These are phyloP conservation scores for Cladophialophora immunda DNA, from an alignment of 2,329 filamentous ascomycete species.

Conservation along the genomic window DNA sequence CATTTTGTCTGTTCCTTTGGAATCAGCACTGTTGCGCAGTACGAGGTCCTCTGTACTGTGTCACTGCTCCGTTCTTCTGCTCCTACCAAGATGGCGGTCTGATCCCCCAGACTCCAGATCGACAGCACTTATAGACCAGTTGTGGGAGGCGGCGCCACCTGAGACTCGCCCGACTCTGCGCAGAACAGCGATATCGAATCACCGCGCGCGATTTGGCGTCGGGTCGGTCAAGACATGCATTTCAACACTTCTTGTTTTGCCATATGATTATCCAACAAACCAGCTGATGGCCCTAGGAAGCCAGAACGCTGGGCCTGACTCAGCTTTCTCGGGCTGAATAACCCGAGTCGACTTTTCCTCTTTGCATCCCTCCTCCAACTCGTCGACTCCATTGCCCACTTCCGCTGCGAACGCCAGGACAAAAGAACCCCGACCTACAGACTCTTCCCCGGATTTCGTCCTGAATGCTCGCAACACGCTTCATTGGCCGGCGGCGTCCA, in stretches of 20 bases:
- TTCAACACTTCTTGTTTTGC: slow-evolving; percentile 23
- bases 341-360: slow-evolving; percentile 20
- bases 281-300: neutral
- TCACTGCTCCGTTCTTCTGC: neutral
- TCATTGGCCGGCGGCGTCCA: slow-evolving; percentile 9
- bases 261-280: slow-evolving; percentile 14
- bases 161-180: neutral
- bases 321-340: slow-evolving; percentile 29
- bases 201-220: slow-evolving; percentile 8
- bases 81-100: neutral
- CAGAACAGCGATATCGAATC: neutral
- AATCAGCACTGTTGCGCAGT: neutral
- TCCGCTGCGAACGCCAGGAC: neutral
- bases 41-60: neutral
- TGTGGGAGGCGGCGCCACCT: neutral
- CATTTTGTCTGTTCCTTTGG: too few species aligned
- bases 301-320: slow-evolving; percentile 12
- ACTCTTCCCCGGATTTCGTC: slow-evolving; percentile 20
- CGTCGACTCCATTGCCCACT: neutral
- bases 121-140: neutral
- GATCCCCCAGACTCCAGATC: slow-evolving; percentile 2
- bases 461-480: neutral
- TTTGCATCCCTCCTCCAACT: neutral
- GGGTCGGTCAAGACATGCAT: slow-evolving; percentile 20
- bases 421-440: neutral